Base-by-base conservation (phyloP, 306 rosid species). In the Pueraria montana region DNA sequence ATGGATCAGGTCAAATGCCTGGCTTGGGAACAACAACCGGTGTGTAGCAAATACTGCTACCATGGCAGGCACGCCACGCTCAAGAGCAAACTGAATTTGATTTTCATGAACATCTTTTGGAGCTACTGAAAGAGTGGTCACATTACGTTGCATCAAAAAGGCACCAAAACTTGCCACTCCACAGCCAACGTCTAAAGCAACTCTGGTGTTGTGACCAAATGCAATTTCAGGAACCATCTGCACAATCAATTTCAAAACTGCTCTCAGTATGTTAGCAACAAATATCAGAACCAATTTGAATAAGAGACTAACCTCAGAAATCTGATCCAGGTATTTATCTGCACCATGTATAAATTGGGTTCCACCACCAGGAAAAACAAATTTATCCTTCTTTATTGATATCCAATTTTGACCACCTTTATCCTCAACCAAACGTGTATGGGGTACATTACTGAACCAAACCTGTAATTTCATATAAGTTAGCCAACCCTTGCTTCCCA, bases 141-240 rank as follows among this genome's bases (percentile, higher is more conserved):
- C 97, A 77, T 93, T 86, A 30, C 89, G 93, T 7, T 90, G 89
- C 92, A 91, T 90, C 79, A 88, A 81, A 85, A 90, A 90, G 27
- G 97, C 98, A 84, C 97, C 95, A 89, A 93, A 89, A 91, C 97
- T 91, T 18, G 95, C 98, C 48, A 95, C 97, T 62, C 97, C 98
- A 84, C 97, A 89, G 40, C 97, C 98, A 79, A 95, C 82, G 79
- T 95, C 97, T 78, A 95, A 88, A 53, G 92, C 93, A 72, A 93
- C 92, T 63, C 90, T 89, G 17, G 84, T 90, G 26, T 85, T 92
- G 84, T 17, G 42, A 45, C 98, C 97, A 85, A 95, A 93, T 26
- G 81, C 91, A 85, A 93, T 91, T 61, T 90, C 92, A 48, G 97
- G 97, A 83, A 95, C 87, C 97, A 95, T 93, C 97, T 95, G 82